phyloP scores from a whole-genome alignment of 2,329 filamentous ascomycete genomes.

The Orbilia quercus region DNA sequence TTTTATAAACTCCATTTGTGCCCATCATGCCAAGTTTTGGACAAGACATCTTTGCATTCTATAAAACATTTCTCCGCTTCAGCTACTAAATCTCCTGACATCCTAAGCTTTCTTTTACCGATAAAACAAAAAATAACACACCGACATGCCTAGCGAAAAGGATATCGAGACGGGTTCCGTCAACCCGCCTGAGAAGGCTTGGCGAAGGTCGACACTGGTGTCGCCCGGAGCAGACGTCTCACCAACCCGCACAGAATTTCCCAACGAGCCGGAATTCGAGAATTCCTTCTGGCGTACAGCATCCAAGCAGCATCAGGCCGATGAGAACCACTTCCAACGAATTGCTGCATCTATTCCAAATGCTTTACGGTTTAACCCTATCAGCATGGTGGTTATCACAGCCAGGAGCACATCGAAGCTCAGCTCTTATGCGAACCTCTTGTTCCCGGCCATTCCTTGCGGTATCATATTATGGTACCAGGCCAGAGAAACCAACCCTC shows the following conservation, averaged over 20 bases:
- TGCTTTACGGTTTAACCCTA: slow-evolving; percentile 36
- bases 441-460: slow-evolving; percentile 41
- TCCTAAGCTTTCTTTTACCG: slow-evolving; percentile 1
- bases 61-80: slow-evolving; percentile 6
- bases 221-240: slow-evolving; percentile 16
- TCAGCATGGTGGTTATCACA: slow-evolving; percentile 34
- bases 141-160: background rate
- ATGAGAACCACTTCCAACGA: slow-evolving; percentile 23
- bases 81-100: slow-evolving; percentile 4
- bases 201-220: slow-evolving; percentile 21
- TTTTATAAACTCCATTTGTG: slow-evolving; percentile 7
- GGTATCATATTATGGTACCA: slow-evolving; percentile 45
- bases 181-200: slow-evolving; percentile 26
- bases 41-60: slow-evolving; percentile 2
- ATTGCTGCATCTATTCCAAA: slow-evolving; percentile 30
- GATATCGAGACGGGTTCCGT: slow-evolving; percentile 15
- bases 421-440: slow-evolving; percentile 26
- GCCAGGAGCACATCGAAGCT: slow-evolving; percentile 36
- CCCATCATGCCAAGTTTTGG: slow-evolving; percentile 25
- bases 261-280: slow-evolving; percentile 18
- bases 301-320: slow-evolving; percentile 21
- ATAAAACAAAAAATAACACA: background rate
- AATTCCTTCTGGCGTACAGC: slow-evolving; percentile 30
- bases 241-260: slow-evolving; percentile 23
- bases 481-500: slow-evolving; percentile 13